Evolutionary conservation across 2,329 filamentous ascomycete species (phyloP).

Genomic region (Blastomyces emzantsi): DNA sequence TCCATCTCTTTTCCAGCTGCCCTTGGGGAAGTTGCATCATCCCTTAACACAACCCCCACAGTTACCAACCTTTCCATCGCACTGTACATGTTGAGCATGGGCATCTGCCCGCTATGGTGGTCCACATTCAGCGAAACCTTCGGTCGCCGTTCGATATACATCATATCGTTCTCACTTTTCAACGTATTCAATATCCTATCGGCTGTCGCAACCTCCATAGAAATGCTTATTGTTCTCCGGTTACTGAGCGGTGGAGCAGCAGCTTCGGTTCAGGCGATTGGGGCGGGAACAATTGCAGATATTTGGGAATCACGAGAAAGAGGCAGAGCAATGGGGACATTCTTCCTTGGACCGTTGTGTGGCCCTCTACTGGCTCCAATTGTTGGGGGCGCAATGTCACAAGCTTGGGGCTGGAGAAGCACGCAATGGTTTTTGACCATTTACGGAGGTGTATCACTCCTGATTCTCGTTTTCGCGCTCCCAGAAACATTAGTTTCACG

Average conservation of each 20-base stretch:
- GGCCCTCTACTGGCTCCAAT: conserved; percentile 69
- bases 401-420: conserved; percentile 62
- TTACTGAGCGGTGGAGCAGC: conserved; percentile 65
- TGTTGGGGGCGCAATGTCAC: conserved; percentile 62
- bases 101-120: conserved; percentile 82
- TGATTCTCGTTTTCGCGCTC: conserved; percentile 36
- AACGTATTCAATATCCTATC: conserved; percentile 60
- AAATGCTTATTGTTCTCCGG: conserved; percentile 69
- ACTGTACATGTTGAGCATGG: conserved; percentile 74
- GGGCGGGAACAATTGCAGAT: conserved; percentile 74
- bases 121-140: conserved; percentile 64
- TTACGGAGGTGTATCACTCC: conserved; percentile 48
- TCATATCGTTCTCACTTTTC: conserved; percentile 65
- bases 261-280: conserved; percentile 72
- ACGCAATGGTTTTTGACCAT: conserved; percentile 70
- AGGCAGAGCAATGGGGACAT: conserved; percentile 71
- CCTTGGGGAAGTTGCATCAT: conserved; percentile 52
- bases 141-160: conserved; percentile 69
- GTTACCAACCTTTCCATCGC: conserved; percentile 68
- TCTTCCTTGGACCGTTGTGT: conserved; percentile 69
- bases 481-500: conserved; percentile 34
- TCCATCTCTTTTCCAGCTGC: conserved; percentile 46
- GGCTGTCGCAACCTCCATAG: conserved; percentile 59
- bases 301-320: conserved; percentile 66
- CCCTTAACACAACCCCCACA: conserved; percentile 55